Percentiles rank a stretch among this genome's conserved stretches.
phyloP scores from a whole-genome alignment of 148 eudicot species.

The Chenopodium suecicum region DNA sequence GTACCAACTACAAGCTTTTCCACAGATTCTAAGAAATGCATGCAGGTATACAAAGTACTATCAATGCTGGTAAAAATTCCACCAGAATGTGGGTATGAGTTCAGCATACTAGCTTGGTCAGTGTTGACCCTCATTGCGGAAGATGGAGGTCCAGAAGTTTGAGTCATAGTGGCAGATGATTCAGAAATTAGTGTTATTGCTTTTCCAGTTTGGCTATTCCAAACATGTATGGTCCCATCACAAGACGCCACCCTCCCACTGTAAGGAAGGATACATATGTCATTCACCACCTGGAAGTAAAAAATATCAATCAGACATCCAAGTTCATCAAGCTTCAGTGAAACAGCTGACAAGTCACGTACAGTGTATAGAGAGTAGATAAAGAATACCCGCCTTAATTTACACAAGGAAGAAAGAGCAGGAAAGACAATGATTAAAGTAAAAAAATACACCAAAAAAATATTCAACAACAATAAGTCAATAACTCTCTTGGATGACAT shows the following conservation, averaged over 20 bases:
- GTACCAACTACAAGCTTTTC: conserved; percentile 82
- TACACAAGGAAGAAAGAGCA: neutral
- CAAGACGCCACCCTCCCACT: conserved; percentile 86
- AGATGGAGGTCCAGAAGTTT: conserved; percentile 37
- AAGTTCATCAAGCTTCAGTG: neutral
- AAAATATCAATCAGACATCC: conserved; percentile 7
- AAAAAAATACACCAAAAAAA: neutral
- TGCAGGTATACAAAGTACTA: conserved; percentile 83
- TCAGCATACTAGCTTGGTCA: conserved; percentile 73
- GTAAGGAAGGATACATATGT: conserved; percentile 65
- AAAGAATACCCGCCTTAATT: neutral
- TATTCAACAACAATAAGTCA: neutral
- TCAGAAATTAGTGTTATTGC: conserved; percentile 71
- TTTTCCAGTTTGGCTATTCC: conserved; percentile 93
- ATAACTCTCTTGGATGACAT: neutral
- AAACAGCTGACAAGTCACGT: conserved; percentile 2
- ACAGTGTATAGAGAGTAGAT: neutral
- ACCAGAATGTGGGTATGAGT: conserved; percentile 60
- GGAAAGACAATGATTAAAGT: neutral
- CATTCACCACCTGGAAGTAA: conserved; percentile 79
- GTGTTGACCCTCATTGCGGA: conserved; percentile 48
- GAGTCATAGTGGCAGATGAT: conserved; percentile 45
- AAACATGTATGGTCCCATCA: conserved; percentile 93
- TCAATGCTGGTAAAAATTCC: conserved; percentile 78
- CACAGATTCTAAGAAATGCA: conserved; percentile 71